Evolutionary conservation across 352 stramenopile genomes (phyloP), one percentile per base, ranked within the genome.

Genomic region (Globisporangium yorkense): DNA sequence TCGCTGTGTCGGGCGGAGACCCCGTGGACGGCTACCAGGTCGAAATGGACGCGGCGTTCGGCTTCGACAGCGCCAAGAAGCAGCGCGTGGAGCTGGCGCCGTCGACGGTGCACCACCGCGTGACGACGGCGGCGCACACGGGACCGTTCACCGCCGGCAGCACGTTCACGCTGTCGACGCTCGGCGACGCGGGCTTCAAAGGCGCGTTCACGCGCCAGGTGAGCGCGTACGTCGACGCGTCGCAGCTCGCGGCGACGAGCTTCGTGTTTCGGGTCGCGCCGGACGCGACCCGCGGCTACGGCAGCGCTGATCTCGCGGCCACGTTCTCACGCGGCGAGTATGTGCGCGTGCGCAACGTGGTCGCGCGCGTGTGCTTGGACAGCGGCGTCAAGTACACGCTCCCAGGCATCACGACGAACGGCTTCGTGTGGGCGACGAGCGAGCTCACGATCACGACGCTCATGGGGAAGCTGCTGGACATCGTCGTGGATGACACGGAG

Each of bases 111-210:
- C 87, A 71, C 55, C 68, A 85, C 7, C 82, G 84, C 12, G 79
- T 94, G 7, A 92, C 80, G 13, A 94, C 82, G 0, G 51, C 73
- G 0, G 80, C 84, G 0, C 70, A 88, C 58, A 89, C 82, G 1
- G 84, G 82, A 1, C 80, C 81, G 40, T 90, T 91, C 54, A 70
- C 63, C 0, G 43, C 70, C n/a, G 65, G 69, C 1, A 88, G 75
- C 21, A 83, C 76, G 10, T 94, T 94, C 50, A 77, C 81, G 5
- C 59, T 93, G 1, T 61, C 84, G 6, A 81, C 82, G 8, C 68
- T 87, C 29, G 66, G 74, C 8, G 57, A 67, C 8, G 52, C 37
- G 3, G 68, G 77, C 12, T 88, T 90, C 51, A 64, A 69, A 2
- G 81, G 84, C 9, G 63, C 53, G 0, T 85, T 89, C 51, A 59